Evolutionary conservation across 2,329 filamentous ascomycete species (phyloP), one percentile per base, ranked within the genome.

Genomic region (Xylariaceae sp.): DNA sequence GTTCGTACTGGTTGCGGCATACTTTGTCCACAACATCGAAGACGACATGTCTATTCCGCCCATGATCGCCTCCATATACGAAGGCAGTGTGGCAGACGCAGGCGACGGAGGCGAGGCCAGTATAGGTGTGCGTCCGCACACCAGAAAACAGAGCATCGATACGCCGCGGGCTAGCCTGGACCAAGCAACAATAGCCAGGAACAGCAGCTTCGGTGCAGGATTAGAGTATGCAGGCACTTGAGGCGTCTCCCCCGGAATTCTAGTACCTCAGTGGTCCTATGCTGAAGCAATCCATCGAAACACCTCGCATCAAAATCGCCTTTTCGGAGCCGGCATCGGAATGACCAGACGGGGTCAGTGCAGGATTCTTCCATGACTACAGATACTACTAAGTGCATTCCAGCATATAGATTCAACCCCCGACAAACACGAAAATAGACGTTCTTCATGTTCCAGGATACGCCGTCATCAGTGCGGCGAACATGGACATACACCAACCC

Each of bases 1-100:
- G 41, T 88, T 87, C 58, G 89, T 91, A 1, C 69, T 96, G 45
- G 74, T 87, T 2, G 88, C 92, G 5, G 89, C 88, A 5, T 89
- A 80, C 62, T 80, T 92, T 66, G 86, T 89, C 10, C 75, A 79
- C 47, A 77, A 79, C 54, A 83, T 94, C 34, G 76, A 79, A 37
- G 88, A 92, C 63, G 83, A 86, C 42, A 64, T 72, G 15, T 67
- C 69, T 2, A 56, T 67, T 8, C 68, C 72, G 2, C 67, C 65
- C 1, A 74, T 75, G 49, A 68, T 65, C 12, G 54, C 46, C 16
- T 46, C 49, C n/a, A 60, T 75, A 40, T 66, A 68, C 7, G 71
- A 71, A 15, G 26, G 26, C 5, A 8, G 26, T 8, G 26, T 26
- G 26, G 71, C 70, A 1, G 77, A 79, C 58, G 77, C 70, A n/a